Conservation (phyloP, 768 basidiomycete species). For the Rubroboletus pulcherrimus region DNA sequence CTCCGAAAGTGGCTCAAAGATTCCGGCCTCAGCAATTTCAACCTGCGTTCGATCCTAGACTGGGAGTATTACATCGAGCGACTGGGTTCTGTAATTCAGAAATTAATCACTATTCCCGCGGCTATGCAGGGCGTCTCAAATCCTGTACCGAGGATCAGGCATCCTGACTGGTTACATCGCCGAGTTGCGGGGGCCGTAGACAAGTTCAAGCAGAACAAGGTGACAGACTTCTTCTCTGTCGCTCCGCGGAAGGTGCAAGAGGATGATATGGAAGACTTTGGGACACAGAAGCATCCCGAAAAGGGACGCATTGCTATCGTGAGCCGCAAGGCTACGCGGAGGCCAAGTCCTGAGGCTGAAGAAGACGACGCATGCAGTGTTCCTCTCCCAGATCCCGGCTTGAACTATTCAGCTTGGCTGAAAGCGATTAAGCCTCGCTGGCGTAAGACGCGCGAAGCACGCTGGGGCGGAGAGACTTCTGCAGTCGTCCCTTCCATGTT, state of each 20-base stretch:
- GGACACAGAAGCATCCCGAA: constrained; percentile 15
- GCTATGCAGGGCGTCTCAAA: constrained; percentile 97
- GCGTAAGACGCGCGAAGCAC: constrained; percentile 56
- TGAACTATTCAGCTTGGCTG: constrained; percentile 75
- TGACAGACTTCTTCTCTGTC: constrained; percentile 84
- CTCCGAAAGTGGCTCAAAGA: constrained; percentile 97
- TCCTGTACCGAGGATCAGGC: constrained; percentile 91
- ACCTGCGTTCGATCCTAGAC: constrained; percentile 90
- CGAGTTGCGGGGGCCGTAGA: constrained; percentile 86
- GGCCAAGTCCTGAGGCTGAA: constrained; percentile 42
- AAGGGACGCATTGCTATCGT: constrained; percentile 51
- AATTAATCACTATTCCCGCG: constrained; percentile 97
- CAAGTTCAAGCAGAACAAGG: constrained; percentile 97
- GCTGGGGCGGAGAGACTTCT: constrained; percentile 39
- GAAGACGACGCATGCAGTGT: constrained; percentile 18
- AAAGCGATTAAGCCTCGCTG: constrained; percentile 73
- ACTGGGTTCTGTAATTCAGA: constrained; percentile 96
- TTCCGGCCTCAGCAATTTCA: constrained; percentile 79
- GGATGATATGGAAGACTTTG: constrained; percentile 66
- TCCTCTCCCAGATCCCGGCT: constrained; percentile 59
- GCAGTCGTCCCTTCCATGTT: constrained; percentile 71
- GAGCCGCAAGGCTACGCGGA: constrained; percentile 44
- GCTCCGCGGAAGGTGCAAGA: constrained; percentile 11
- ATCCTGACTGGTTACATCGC: constrained; percentile 96
- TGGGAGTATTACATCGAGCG: constrained; percentile 99